Percentiles rank a stretch among this genome's conserved stretches.
These are phyloP conservation scores for Daldinia caldariorum DNA, from an alignment of 495 filamentous ascomycete genomes.

Conservation along the genomic window DNA sequence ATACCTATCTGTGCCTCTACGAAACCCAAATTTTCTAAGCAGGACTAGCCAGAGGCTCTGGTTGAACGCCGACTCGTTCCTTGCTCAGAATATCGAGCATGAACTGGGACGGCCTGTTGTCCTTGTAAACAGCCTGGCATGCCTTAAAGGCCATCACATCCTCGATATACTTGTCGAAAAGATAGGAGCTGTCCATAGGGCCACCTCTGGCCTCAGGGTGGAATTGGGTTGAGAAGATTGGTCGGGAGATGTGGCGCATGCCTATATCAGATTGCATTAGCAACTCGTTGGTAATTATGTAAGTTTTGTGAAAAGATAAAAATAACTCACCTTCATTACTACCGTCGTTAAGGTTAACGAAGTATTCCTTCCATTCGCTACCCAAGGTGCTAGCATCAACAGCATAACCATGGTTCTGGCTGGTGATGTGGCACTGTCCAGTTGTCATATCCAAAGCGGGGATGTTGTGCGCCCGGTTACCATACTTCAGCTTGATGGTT, in stretches of 20 bases:
- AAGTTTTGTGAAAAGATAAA: not conserved
- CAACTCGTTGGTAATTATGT: not conserved
- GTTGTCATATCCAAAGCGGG: constrained; percentile 93
- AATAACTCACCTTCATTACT: constrained; percentile 79
- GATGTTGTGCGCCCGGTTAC: constrained; percentile 98
- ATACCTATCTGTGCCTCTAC: constrained; percentile 13
- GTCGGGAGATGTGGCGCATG: constrained; percentile 93
- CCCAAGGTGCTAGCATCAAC: constrained; percentile 87
- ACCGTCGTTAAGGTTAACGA: constrained; percentile 95
- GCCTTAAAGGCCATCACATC: constrained; percentile 89
- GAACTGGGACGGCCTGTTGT: constrained; percentile 84
- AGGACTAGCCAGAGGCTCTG: constrained; percentile 60
- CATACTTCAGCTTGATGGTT: constrained; percentile 96
- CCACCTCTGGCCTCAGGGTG: constrained; percentile 98
- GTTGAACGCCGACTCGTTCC: constrained; percentile 91
- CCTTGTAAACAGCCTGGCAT: constrained; percentile 73
- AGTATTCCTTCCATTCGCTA: constrained; percentile 94
- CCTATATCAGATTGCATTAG: constrained; percentile 51
- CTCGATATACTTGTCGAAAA: constrained; percentile 95
- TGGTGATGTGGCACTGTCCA: constrained; percentile 97
- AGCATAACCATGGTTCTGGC: constrained; percentile 98
- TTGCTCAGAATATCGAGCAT: constrained; percentile 90
- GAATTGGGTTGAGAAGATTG: constrained; percentile 98
- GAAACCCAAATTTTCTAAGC: constrained; percentile 40
- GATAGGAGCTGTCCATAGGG: constrained; percentile 89